phyloP scores from a whole-genome alignment of 2,329 filamentous ascomycete species.

The Penicillium glabrum region DNA sequence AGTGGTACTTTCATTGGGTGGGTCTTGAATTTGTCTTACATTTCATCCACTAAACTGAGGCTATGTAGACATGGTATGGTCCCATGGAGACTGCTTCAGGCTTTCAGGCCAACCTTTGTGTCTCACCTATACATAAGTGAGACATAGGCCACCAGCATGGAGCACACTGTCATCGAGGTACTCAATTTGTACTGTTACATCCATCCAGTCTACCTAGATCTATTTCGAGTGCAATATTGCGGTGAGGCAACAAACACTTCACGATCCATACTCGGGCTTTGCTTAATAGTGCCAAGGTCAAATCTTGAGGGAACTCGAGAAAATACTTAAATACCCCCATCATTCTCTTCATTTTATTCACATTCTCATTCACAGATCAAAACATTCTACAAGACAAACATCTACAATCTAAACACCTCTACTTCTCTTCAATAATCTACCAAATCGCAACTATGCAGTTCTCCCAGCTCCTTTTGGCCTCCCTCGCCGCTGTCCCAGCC shows the following conservation, averaged over 20 bases:
- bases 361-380: background rate
- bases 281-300: background rate
- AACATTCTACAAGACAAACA: background rate
- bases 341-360: background rate
- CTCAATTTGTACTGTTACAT: background rate
- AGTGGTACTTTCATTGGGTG: slow-evolving; percentile 4
- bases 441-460: slow-evolving; percentile 44
- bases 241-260: background rate
- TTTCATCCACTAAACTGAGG: background rate
- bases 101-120: slow-evolving; percentile 2
- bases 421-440: background rate
- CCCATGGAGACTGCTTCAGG: background rate
- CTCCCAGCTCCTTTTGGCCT: slow-evolving; percentile 39
- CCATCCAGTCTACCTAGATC: background rate
- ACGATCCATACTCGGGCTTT: background rate
- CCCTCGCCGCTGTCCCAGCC: slow-evolving; percentile 37
- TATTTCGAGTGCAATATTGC: background rate
- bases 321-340: slow-evolving; percentile 13
- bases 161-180: background rate
- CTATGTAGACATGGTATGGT: background rate
- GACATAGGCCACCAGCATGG: background rate
- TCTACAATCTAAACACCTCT: background rate
- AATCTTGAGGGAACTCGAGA: background rate
- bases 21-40: slow-evolving; percentile 15
- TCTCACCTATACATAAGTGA: slow-evolving; percentile 10